A percentile compares a stretch with the other conserved stretches of the same genome.
These are phyloP conservation scores for Hypoxylon intermedium DNA, from an alignment of 495 filamentous ascomycete species.

Conservation along the genomic window DNA sequence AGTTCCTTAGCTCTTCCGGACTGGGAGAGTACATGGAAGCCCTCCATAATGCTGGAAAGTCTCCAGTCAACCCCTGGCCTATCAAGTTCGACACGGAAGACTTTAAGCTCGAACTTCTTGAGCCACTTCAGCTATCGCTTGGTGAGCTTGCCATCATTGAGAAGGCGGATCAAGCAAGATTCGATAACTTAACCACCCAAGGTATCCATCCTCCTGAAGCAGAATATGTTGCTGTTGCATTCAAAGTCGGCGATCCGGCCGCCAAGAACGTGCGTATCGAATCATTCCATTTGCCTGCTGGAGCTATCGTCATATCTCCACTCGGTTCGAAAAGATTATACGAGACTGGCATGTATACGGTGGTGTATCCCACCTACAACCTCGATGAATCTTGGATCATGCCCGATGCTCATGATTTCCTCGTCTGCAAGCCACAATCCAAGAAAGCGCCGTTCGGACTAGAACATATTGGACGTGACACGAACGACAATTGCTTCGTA, in stretches of 20 bases:
- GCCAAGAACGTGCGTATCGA: neutral
- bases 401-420: neutral
- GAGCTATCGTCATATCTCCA: neutral
- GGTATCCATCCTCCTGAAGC: neutral
- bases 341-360: constrained; percentile 4
- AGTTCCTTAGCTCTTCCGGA: too few relatives aligned
- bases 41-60: too few relatives aligned
- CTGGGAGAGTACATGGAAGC: too few relatives aligned
- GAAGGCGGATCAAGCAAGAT: too few relatives aligned
- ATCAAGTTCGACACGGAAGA: too few relatives aligned
- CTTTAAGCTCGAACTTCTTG: too few relatives aligned
- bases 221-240: neutral
- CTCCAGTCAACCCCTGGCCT: too few relatives aligned
- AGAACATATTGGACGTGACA: too few relatives aligned
- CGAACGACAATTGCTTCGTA: too few relatives aligned
- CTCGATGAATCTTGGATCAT: neutral
- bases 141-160: too few relatives aligned
- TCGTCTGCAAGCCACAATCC: constrained; percentile 6
- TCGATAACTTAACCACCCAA: too few relatives aligned
- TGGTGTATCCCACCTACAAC: neutral
- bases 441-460: neutral
- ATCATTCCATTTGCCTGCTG: constrained; percentile 2
- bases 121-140: too few relatives aligned
- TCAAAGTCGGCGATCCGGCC: neutral
- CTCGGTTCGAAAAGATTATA: neutral